Percentiles rank a stretch among this genome's conserved stretches.
Conservation (phyloP, 2,329 filamentous ascomycete species). For the Stemphylium vesicarium region DNA sequence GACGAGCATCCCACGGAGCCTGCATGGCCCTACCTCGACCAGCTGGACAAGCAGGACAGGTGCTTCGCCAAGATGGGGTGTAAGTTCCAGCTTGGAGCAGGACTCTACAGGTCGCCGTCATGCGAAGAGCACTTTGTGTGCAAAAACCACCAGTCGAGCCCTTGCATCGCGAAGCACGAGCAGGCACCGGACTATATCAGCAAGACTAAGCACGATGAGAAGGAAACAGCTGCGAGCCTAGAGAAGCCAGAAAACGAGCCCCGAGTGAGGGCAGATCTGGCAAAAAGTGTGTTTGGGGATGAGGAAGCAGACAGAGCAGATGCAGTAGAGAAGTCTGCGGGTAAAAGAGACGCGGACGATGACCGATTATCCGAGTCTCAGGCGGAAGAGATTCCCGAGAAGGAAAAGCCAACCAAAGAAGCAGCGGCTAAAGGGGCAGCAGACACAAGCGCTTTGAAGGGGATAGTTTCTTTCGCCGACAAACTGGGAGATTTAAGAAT, state of each 20-base stretch:
- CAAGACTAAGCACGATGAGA: neutral
- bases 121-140: slow-evolving; percentile 4
- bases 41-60: neutral
- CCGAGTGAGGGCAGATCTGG: too few species aligned
- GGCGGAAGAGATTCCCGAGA: neutral
- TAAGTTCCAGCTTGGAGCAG: neutral
- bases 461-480: too few species aligned
- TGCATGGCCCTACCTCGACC: slow-evolving; percentile 3
- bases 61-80: neutral
- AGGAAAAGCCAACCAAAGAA: slow-evolving; percentile 3
- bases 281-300: slow-evolving; percentile 2
- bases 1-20: slow-evolving; percentile 1
- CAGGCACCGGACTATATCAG: neutral
- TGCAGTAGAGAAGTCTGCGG: too few species aligned
- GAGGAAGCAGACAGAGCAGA: too few species aligned
- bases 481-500: too few species aligned
- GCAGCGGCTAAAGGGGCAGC: too few species aligned
- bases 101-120: slow-evolving; percentile 2
- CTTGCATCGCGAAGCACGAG: neutral
- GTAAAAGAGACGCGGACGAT: neutral
- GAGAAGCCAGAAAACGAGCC: neutral
- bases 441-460: too few species aligned
- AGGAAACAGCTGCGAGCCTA: too few species aligned
- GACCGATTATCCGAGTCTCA: neutral
- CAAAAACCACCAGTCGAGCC: neutral